These are phyloP conservation scores for Fusarium brachygibbosum DNA, from an alignment of 2,329 filamentous ascomycete species.

Conservation along the genomic window DNA sequence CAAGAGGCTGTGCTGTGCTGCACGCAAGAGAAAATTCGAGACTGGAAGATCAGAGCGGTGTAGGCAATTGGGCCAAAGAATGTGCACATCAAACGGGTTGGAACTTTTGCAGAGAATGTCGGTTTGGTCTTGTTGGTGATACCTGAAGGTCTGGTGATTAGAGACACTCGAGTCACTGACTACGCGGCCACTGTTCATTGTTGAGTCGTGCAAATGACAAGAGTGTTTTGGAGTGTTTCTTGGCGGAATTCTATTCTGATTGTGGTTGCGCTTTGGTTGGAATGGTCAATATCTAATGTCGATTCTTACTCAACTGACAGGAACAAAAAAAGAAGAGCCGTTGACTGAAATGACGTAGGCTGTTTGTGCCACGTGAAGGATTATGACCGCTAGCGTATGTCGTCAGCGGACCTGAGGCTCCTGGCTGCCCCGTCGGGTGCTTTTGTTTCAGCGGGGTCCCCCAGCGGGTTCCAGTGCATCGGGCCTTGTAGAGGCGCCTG, in stretches of 20 bases:
- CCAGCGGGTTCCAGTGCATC: slow-evolving; percentile 25
- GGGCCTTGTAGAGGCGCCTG: slow-evolving; percentile 22
- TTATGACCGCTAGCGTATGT: slow-evolving; percentile 32
- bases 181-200: slow-evolving; percentile 1
- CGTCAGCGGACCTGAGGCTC: slow-evolving; percentile 41
- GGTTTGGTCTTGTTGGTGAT: slow-evolving; percentile 22
- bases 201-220: not conserved
- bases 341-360: slow-evolving; percentile 36
- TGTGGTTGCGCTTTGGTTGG: not conserved
- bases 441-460: slow-evolving; percentile 21
- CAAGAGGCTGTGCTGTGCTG: slow-evolving; percentile 20
- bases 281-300: slow-evolving; percentile 4
- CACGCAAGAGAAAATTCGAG: slow-evolving; percentile 5
- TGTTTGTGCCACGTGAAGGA: slow-evolving; percentile 35
- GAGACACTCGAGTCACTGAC: slow-evolving; percentile 11
- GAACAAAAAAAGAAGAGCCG: not conserved
- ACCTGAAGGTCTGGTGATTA: slow-evolving; percentile 29
- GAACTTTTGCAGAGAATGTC: slow-evolving; percentile 27
- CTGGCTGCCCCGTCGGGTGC: slow-evolving; percentile 10
- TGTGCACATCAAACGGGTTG: slow-evolving; percentile 8
- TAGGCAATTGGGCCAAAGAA: slow-evolving; percentile 13
- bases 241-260: not conserved
- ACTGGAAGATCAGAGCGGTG: slow-evolving; percentile 23
- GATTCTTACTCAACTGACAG: slow-evolving; percentile 14
- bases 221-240: not conserved